A percentile compares a stretch with the other conserved stretches of the same genome.
phyloP scores from a whole-genome alignment of 2,329 filamentous ascomycete genomes.

The Talaromyces piceae region DNA sequence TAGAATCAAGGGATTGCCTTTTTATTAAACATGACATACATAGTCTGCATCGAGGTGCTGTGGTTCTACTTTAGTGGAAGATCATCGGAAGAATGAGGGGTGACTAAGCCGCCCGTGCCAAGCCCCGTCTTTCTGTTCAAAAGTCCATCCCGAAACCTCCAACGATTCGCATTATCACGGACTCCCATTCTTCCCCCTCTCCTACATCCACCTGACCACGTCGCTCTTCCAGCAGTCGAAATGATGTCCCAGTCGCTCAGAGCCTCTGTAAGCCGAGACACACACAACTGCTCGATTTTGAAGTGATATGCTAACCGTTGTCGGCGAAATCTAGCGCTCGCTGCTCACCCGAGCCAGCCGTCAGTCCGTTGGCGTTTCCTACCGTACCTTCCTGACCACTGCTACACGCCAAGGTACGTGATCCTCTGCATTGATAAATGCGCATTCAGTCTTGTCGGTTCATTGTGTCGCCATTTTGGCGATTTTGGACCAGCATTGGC shows the following conservation, averaged over 20 bases:
- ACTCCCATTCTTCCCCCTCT: constrained; percentile 1
- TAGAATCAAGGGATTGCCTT: not conserved
- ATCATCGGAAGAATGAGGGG: constrained; percentile 10
- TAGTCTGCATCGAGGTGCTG: too few relatives aligned
- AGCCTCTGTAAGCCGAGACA: constrained; percentile 45
- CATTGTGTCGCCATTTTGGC: not conserved
- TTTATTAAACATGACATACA: too few relatives aligned
- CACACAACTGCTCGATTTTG: not conserved
- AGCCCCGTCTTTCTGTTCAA: constrained; percentile 33
- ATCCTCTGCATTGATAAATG: constrained; percentile 10
- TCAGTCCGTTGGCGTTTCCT: constrained; percentile 49
- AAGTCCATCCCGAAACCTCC: constrained; percentile 49
- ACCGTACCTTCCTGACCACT: constrained; percentile 58
- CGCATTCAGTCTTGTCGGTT: not conserved
- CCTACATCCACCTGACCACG: constrained; percentile 2
- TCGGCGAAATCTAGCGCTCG: constrained; percentile 45
- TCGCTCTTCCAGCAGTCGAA: constrained; percentile 13
- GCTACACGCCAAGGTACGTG: constrained; percentile 55
- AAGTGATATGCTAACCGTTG: constrained; percentile 18
- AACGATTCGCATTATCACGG: constrained; percentile 3
- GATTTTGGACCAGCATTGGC: not conserved
- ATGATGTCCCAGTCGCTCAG: constrained; percentile 57
- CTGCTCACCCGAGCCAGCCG: constrained; percentile 53
- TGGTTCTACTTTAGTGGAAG: not conserved
- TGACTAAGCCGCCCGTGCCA: constrained; percentile 11